Base-by-base conservation (phyloP, 164 flowering plant species). In the Amborella trichopoda region DNA sequence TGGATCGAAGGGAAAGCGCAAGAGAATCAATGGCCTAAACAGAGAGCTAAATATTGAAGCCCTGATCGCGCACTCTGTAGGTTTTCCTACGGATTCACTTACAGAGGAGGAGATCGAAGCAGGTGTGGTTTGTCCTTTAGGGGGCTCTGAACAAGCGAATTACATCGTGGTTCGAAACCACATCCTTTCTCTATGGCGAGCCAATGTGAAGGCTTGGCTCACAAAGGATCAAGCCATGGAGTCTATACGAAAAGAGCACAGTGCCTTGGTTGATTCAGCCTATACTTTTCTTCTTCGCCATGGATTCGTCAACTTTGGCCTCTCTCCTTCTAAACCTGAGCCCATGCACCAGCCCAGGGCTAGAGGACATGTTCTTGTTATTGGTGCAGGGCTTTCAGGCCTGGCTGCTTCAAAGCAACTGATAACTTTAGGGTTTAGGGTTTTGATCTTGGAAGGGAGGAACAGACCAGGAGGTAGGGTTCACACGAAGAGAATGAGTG, bases 101-200 rank as follows among this genome's bases (percentile, higher is more conserved):
- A 75, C 93, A 1, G 96, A 87, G 54, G 99, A 91, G 49, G 99
- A 91, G 65, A 84, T 91, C 52, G 93, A 81, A 52, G 76, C 80
- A 13, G 70, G 73, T 36, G 95, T 80, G 2, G 83, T 91, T 14
- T 38, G 74, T 0, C 49, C 38, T 10, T 58, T 82, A 10, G 99
- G 96, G 3, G 90, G 94, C 14, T 44, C 41, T 10, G 88, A 91
- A 40, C 96, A 91, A 49, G 68, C 79, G 4, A 78, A 80, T 53
- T 91, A 91, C 59, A 80, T 87, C 14, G 75, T 78, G 5, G 91
- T 84, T 3, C 46, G 99, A 37, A 91, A 91, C 54, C 99, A 87
- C 71, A 80, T 91, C 41, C 73, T 91, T 0, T 65, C 96, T 0
- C 63, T 67, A 4, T 91, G 99, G 99, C 53, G 99, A 24, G 80